Evolutionary conservation across 2,329 filamentous ascomycete genomes (phyloP).

Genomic region (Botrytis paeoniae): DNA sequence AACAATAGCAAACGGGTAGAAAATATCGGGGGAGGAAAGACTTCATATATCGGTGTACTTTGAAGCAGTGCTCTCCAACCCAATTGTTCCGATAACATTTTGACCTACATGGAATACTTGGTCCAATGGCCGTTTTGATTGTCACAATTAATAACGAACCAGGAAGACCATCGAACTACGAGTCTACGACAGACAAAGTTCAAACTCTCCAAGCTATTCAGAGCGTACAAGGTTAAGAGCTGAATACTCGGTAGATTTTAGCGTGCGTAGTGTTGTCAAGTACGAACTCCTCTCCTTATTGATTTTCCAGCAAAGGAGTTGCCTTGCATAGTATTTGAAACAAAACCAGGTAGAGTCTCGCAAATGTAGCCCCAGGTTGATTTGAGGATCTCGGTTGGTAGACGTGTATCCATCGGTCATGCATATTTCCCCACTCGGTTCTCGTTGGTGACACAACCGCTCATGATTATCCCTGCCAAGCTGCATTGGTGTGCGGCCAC

Average conservation of each 20-base stretch:
- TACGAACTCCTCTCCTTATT: not conserved
- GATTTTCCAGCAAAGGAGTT: not conserved
- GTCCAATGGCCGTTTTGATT: slow-evolving; percentile 1
- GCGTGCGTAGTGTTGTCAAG: not conserved
- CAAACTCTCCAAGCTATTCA: not conserved
- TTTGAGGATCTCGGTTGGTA: not conserved
- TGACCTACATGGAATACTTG: not conserved
- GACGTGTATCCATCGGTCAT: not conserved
- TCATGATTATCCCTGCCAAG: not conserved
- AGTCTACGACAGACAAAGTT: not conserved
- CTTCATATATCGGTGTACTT: not conserved
- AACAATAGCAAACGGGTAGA: not conserved
- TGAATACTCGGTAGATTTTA: not conserved
- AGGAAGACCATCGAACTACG: not conserved
- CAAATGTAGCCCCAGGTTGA: not conserved
- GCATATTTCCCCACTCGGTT: slow-evolving; percentile 7
- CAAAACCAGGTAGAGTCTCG: not conserved
- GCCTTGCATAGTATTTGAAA: not conserved
- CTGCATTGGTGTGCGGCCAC: slow-evolving; percentile 2
- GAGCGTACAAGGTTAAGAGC: not conserved
- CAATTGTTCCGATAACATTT: not conserved
- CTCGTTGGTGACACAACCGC: not conserved
- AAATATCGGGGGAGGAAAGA: not conserved
- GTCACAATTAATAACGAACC: not conserved
- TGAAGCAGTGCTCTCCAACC: not conserved